Evolutionary conservation across 352 stramenopile genomes (phyloP), one percentile per base, ranked within the genome.

Genomic region (Globisporangium orthogonon): DNA sequence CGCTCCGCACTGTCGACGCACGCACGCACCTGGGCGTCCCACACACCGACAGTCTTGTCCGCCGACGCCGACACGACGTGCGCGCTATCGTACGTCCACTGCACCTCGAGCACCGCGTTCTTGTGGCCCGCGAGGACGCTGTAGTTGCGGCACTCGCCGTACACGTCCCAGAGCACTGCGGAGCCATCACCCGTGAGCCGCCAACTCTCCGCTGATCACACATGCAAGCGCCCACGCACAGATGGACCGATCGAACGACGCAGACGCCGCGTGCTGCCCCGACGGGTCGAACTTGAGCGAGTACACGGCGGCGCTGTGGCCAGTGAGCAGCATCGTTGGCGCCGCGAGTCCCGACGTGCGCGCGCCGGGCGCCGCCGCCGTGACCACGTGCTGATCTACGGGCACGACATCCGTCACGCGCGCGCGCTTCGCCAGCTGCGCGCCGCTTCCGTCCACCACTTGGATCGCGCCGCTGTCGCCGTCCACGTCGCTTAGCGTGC

Each of bases 101-200:
- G 77, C 11, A 97, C 71, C 68, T 98, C 87, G 29, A 98, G 58
- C 31, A 98, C 86, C 6, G 95, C 94, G 71, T 98, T 98, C 74
- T 98, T 98, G 71, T 98, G 96, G 23, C 94, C 96, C 9, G 46
- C 74, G 17, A 98, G 69, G n/a, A 97, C 75, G 62, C 88, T 96
- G 63, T 97, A 97, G 63, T 98, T 98, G 47, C 74, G 70, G 67
- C 90, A 98, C 39, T 95, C 88, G 5, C 85, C 85, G 37, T 89
- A 87, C 44, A 94, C 84, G 60, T 97, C 85, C 91, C 91, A 98
- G 13, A 98, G 63, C 43, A 97, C 74, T 87, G 39, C 2, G 4
- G 30, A 52, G n/a, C 14, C 48, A 15, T 5, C 3, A n/a, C n/a
- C 5, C 37, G 13, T 43, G 2, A 43, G 37, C 37, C 11, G 17